These are phyloP conservation scores for Eruca vesicaria DNA, from an alignment of 441 rosid species.

Conservation along the genomic window DNA sequence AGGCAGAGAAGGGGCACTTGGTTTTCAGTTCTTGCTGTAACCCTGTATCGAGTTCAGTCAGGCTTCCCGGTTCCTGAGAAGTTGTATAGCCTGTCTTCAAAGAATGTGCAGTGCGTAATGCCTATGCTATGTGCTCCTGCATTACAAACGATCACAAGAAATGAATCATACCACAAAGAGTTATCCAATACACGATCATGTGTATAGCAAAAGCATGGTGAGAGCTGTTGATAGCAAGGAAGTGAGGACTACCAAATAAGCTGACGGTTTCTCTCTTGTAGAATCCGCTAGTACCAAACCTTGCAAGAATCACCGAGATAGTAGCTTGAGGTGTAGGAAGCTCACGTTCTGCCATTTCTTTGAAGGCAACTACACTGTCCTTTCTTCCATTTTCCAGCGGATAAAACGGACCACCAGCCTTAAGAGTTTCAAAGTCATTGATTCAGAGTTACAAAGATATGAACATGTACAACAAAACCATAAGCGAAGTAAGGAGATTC, in stretches of 20 bases:
- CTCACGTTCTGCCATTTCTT: constrained; percentile 45
- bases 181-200: no score
- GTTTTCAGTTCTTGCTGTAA: constrained; percentile 48
- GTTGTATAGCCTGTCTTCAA: constrained; percentile 54
- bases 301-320: constrained; percentile 48
- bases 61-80: constrained; percentile 57
- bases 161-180: neutral
- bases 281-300: constrained; percentile 65
- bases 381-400: constrained; percentile 66
- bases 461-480: neutral
- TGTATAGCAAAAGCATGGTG: neutral
- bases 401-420: constrained; percentile 83
- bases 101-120: constrained; percentile 57
- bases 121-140: constrained; percentile 78
- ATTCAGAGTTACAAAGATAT: neutral
- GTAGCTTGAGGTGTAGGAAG: constrained; percentile 64
- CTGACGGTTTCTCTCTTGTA: constrained; percentile 67
- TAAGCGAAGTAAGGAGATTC: neutral
- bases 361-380: constrained; percentile 46
- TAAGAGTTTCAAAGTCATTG: constrained; percentile 17
- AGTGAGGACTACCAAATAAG: constrained; percentile 50
- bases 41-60: constrained; percentile 54
- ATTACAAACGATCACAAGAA: neutral
- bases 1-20: constrained; percentile 40
- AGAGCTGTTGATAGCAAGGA: neutral